Conservation (phyloP, 805 yeast genomes). For the Yarrowia sp. region DNA sequence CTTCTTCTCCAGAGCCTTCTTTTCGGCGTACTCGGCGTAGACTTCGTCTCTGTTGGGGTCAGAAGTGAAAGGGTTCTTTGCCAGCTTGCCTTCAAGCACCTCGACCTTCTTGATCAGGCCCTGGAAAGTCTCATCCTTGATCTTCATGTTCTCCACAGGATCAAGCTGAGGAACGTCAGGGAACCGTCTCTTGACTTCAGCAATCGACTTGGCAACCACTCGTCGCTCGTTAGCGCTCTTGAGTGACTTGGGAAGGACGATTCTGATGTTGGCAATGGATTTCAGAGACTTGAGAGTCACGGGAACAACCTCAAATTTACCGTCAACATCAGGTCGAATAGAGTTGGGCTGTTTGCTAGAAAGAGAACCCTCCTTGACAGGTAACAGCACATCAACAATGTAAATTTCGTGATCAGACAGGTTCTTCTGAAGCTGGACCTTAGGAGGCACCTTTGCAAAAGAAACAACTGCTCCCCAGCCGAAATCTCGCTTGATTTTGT, state of each 20-base stretch:
- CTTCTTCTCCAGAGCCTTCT: conserved; percentile 58
- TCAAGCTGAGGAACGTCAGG: conserved; percentile 88
- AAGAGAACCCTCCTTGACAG: conserved; percentile 70
- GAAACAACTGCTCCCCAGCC: conserved; percentile 96
- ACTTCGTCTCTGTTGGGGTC: conserved; percentile 49
- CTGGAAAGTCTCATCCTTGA: conserved; percentile 73
- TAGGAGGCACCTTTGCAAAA: conserved; percentile 58
- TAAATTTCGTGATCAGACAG: conserved; percentile 87
- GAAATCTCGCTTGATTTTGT: conserved; percentile 52
- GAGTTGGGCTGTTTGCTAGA: conserved; percentile 79
- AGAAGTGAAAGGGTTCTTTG: conserved; percentile 59
- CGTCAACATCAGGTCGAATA: conserved; percentile 75
- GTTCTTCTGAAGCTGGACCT: conserved; percentile 42
- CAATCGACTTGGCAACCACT: conserved; percentile 64
- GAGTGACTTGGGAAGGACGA: conserved; percentile 74
- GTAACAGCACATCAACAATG: conserved; percentile 79
- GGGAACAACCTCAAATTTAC: conserved; percentile 77
- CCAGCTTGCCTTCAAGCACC: conserved; percentile 72
- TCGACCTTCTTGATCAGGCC: conserved; percentile 72
- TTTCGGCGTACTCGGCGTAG: conserved; percentile 62
- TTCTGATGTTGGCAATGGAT: conserved; percentile 73
- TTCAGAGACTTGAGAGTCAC: conserved; percentile 75
- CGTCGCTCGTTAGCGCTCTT: conserved; percentile 46
- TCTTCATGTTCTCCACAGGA: conserved; percentile 90
- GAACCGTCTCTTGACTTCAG: conserved; percentile 77